Evolutionary conservation across 2,329 filamentous ascomycete genomes (phyloP), one percentile per base, ranked within the genome.

Genomic region (Ceratocystis alfenasii): DNA sequence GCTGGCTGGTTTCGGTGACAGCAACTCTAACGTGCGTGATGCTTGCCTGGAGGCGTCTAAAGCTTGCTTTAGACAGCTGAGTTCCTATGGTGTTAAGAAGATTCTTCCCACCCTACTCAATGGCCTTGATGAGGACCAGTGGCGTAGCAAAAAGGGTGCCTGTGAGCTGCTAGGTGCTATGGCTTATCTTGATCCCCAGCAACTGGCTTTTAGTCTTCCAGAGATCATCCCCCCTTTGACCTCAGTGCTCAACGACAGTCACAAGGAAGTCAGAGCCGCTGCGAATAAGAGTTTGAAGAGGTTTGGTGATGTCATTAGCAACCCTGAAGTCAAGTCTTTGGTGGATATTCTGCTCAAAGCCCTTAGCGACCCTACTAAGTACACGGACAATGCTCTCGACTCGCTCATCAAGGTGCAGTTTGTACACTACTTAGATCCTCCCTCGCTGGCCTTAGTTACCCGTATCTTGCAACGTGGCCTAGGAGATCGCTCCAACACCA

Each of bases 121-220:
- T 69, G 94, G 95, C 67, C 83, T 99, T 8, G 92, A 97, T 69
- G 94, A 99, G 69, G 85, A 89, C 64, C 93, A 97, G 75, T 99
- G 94, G 94, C 88, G 94, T 72, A 97, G 91, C 78, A 97, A 99
- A 77, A 96, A 95, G 78, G 94, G 95, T 71, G 94, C 94, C 65
- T 99, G 94, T 73, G 94, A 99, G 74, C 86, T 96, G 30, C 82
- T 99, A 15, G 94, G 94, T 74, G 94, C 94, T 69, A 99, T 99
- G 94, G 95, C 94, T 4, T 99, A 99, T 74, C 83, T 99, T 41
- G 94, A 97, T 74, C 93, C 95, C 6, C 89, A 96, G 70, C 94
- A 99, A 74, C 83, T 99, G 20, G 91, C 94, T 0, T 83, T 88
- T 70, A 97, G 92, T 74, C 78, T 99, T 71, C 94, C 94, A 1